Base-by-base conservation (phyloP, 1,139 yeast species). In the Komagataea norvegica region DNA sequence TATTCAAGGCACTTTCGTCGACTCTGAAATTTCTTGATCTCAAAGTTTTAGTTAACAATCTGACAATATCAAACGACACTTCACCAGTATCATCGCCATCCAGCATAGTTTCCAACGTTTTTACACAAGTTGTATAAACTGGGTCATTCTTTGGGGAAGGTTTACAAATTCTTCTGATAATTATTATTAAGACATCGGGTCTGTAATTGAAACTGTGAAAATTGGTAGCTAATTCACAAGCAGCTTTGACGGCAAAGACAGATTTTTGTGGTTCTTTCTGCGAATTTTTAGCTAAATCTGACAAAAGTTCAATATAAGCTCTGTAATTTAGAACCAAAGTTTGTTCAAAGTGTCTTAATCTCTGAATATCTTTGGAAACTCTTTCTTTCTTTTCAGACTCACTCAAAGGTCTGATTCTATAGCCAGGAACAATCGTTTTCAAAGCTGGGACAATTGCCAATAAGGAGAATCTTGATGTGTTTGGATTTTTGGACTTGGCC, bases 391-490 rank as follows among this genome's bases (percentile, higher is more conserved):
- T 78, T 59, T 91, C 98, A 1, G 75, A 60, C 13, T 87, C 96
- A 1, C 87, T 72, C 38, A 91, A 66, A 2, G 94, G 82, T 56
- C 96, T 72, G 43, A 91, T 88, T 48, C 80, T 74, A 60, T 91
- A 91, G 4, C 93, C 81, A 1, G 98, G 98, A 3, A 94, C 80
- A 38, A 91, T 72, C 40, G 82, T 74, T 54, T 85, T 87, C 68
- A 86, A 87, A 5, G 87, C 85, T 1, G 94, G 88, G 3, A 88
- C 80, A 43, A 89, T 69, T 1, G 97, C 80, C 50, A 88, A 65
- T 41, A 86, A 65, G 1, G 95, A 75, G 42, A 87, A 69, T 59
- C 84, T 88, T 40, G 84, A 70, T 6, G 87, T 79, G 40, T 77
- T 79, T 31, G 79, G 68, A 50, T 82, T 78, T 49, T 71, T 74